Evolutionary conservation across 257 asterid genomes (phyloP), one percentile per base, ranked within the genome.

Genomic region (Orobanche coerulescens): DNA sequence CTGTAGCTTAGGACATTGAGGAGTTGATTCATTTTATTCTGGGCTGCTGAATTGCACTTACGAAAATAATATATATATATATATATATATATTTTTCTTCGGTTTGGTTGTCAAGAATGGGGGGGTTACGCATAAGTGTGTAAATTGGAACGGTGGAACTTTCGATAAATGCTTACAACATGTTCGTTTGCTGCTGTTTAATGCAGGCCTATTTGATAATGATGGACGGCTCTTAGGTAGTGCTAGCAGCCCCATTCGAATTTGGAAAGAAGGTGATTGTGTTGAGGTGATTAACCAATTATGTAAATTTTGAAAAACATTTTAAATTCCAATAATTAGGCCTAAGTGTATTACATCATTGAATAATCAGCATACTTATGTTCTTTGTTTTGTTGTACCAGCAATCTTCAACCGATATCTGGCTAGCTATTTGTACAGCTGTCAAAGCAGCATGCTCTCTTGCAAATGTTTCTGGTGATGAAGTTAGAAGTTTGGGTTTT

Each of bases 391-490:
- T 68, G 47, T 43, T 28, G 57, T 49, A 36, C 51, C 79, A 91
- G 98, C 97, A 92, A 92, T 92, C 98, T 61, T 92, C 98, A 5
- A 92, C 98, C 67, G 98, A 92, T 83, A 86, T 92, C 59, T 92
- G 98, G 98, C 93, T 84, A 71, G 98, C 98, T 15, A 78, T 88
- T 78, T 88, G 98, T 82, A 75, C 97, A 59, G 95, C 98, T 61
- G 97, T 92, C 42, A 88, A 85, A 79, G 74, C 85, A 19, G 95
- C 95, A 39, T 82, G 97, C 66, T 62, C 82, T 61, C 75, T 75
- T 62, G 90, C 95, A 70, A 82, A 81, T 74, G 67, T 92, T 73
- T 61, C 79, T 33, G 93, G 90, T 62, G 78, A 84, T 30, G 89
- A 86, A 79, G 92, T 92, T 60, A 77, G 83, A 31, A 80, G 98